Conservation (phyloP, 139 green algal species). For the Chlamydomonas incerta region DNA sequence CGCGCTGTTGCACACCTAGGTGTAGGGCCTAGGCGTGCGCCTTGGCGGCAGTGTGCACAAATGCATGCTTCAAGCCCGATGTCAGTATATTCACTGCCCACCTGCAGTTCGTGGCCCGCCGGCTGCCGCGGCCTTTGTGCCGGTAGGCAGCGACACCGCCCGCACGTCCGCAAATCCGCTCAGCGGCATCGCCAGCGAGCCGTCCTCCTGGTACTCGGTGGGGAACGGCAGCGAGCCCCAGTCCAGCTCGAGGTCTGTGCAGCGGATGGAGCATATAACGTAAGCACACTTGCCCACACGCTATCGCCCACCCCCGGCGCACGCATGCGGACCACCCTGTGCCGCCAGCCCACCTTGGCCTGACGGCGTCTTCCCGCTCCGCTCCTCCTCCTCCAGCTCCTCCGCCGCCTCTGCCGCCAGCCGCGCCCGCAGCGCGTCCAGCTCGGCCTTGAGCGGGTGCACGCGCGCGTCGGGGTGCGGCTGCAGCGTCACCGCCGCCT, state of each 20-base stretch:
- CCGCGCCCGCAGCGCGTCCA: not conserved
- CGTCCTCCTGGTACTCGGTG: not conserved
- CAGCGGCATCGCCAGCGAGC: not conserved
- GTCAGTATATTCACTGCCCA: no score
- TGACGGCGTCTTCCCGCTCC: not conserved
- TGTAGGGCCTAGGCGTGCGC: no score
- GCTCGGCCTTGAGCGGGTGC: slow-evolving; percentile 6
- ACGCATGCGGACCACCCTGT: no score
- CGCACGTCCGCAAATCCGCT: not conserved
- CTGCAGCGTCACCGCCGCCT: not conserved
- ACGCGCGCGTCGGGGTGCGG: slow-evolving; percentile 23
- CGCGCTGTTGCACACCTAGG: no score
- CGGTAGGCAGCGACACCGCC: not conserved
- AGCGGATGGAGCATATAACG: not conserved
- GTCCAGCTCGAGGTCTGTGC: not conserved
- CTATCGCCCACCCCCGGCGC: no score
- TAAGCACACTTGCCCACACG: no score
- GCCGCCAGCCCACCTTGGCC: not conserved
- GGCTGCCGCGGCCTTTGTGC: not conserved
- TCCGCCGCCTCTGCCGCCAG: slow-evolving; percentile 9
- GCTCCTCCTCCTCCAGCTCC: not conserved
- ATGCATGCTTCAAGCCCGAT: no score
- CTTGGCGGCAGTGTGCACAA: no score
- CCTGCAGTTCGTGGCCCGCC: no score
- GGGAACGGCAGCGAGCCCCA: slow-evolving; percentile 36